Evolutionary conservation across 169 alveolate species (phyloP).

Genomic region (Amoebophrya sp.): DNA sequence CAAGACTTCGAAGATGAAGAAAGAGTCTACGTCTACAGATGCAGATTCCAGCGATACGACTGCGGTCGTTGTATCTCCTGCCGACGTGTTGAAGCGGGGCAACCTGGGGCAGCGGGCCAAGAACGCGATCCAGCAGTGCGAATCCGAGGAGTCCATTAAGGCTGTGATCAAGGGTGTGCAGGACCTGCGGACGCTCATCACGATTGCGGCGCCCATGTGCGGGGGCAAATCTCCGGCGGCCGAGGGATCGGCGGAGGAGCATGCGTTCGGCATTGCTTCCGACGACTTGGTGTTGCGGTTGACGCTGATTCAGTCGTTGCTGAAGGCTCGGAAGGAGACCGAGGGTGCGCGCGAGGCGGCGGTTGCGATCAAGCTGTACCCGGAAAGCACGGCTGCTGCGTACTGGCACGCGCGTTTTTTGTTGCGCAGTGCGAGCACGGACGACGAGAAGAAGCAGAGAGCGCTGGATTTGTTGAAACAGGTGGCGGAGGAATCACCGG

Average conservation of each 20-base stretch:
- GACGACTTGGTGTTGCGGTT: neutral
- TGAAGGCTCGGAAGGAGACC: neutral
- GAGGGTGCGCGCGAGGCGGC: neutral
- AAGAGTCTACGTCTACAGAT: too few relatives aligned
- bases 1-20: too few relatives aligned
- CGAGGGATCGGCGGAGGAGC: too few relatives aligned
- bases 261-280: neutral
- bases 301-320: neutral
- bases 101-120: neutral
- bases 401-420: neutral
- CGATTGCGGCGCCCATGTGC: too few relatives aligned
- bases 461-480: neutral
- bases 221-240: too few relatives aligned
- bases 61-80: too few relatives aligned
- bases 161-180: neutral
- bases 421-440: neutral
- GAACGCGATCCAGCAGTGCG: neutral
- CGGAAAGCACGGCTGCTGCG: neutral
- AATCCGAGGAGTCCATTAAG: neutral
- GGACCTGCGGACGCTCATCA: neutral
- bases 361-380: neutral
- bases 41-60: too few relatives aligned
- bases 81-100: neutral
- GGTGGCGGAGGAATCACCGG: neutral
- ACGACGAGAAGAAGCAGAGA: neutral